Percentiles rank a stretch among this genome's conserved stretches.
These are phyloP conservation scores for Domatiomyces globalis DNA, from an alignment of 2,329 filamentous ascomycete genomes.

Conservation along the genomic window DNA sequence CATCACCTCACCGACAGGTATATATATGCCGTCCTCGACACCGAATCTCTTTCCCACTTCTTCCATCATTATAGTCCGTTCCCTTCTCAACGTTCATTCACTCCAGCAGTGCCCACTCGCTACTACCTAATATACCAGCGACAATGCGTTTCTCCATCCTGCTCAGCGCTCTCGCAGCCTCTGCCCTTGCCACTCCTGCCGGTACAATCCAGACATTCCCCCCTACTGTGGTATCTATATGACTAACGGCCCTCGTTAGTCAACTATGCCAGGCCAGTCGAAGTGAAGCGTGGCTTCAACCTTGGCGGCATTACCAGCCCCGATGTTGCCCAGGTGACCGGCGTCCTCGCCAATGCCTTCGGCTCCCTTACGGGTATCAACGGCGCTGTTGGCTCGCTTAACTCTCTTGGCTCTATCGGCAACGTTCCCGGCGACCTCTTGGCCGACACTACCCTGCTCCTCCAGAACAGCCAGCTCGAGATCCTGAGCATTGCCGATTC, in stretches of 20 bases:
- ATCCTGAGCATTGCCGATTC: background rate
- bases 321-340: constrained; percentile 1
- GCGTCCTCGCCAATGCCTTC: constrained; percentile 4
- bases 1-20: background rate
- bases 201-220: constrained; percentile 2
- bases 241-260: background rate
- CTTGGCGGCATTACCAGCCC: constrained; percentile 2
- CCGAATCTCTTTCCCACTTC: background rate
- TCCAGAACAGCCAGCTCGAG: background rate
- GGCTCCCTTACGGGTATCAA: constrained; percentile 4
- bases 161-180: constrained; percentile 9
- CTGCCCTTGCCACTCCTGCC: constrained; percentile 10
- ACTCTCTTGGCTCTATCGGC: constrained; percentile 2
- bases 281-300: constrained; percentile 1
- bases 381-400: constrained; percentile 1
- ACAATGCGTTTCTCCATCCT: constrained; percentile 18
- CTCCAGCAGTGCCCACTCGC: constrained; percentile 1
- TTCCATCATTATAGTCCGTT: constrained; percentile 4
- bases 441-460: background rate
- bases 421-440: constrained; percentile 1
- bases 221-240: background rate
- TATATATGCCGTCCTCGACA: constrained; percentile 4
- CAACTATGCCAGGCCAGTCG: background rate
- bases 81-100: constrained; percentile 3
- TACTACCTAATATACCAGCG: background rate